phyloP scores from a whole-genome alignment of 179 eudicot genomes.

The Gypsophila paniculata region DNA sequence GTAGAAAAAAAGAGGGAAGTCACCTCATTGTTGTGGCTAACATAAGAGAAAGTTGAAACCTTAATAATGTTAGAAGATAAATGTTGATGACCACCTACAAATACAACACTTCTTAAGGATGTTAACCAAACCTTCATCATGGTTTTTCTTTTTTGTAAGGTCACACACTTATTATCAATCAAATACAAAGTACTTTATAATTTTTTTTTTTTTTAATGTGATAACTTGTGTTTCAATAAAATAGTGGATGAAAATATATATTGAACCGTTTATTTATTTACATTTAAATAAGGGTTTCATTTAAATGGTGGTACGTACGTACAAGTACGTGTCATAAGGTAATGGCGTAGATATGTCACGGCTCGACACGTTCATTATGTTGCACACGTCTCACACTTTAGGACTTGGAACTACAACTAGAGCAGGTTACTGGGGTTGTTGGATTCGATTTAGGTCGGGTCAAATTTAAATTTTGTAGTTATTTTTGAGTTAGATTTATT shows the following conservation, averaged over 20 bases:
- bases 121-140: slow-evolving; percentile 18
- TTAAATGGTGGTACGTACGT: neutral
- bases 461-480: neutral
- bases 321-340: neutral
- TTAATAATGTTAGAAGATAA: neutral
- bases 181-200: no score
- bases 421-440: no score
- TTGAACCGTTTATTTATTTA: neutral
- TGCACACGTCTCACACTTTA: neutral
- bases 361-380: neutral
- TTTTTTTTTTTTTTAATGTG: no score
- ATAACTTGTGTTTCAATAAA: no score
- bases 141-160: neutral
- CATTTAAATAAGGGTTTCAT: neutral
- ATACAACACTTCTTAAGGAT: slow-evolving; percentile 9
- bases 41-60: slow-evolving; percentile 20
- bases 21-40: slow-evolving; percentile 20
- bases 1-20: neutral
- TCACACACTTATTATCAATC: no score
- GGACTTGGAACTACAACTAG: no score
- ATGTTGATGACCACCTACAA: neutral
- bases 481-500: no score
- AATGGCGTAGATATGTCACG: neutral
- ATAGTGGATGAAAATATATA: no score
- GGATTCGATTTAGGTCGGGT: neutral